A percentile compares a stretch with the other conserved stretches of the same genome.
phyloP scores from a whole-genome alignment of 257 asterid species.

The Vinca minor region DNA sequence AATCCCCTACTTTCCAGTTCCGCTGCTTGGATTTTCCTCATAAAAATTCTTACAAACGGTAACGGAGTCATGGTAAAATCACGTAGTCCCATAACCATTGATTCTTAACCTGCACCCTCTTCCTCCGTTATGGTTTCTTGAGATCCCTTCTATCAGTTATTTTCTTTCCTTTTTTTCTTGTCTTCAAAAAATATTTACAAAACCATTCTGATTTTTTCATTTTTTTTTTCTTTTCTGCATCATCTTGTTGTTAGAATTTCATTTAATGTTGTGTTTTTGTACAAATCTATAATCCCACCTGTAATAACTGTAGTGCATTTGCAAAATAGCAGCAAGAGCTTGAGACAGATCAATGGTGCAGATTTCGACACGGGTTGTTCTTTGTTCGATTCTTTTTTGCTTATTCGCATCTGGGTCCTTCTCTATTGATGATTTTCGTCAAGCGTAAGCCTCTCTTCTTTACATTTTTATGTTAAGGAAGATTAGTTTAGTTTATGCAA shows the following conservation, averaged over 20 bases:
- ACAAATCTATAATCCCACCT: slow-evolving; percentile 11
- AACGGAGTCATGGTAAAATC: neutral
- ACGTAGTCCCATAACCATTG: slow-evolving; percentile 24
- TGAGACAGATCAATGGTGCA: slow-evolving; percentile 55
- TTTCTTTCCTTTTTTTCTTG: neutral
- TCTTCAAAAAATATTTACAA: slow-evolving; percentile 13
- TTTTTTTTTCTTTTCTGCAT: too few relatives aligned
- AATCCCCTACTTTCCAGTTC: slow-evolving; percentile 16
- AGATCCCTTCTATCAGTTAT: slow-evolving; percentile 27
- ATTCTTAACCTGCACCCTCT: slow-evolving; percentile 33
- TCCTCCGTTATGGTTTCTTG: slow-evolving; percentile 27
- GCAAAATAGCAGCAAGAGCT: slow-evolving; percentile 10
- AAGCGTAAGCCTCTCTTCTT: slow-evolving; percentile 54
- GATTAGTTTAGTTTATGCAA: too few relatives aligned
- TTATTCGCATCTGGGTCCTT: slow-evolving; percentile 37
- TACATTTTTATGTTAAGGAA: neutral
- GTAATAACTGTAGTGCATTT: slow-evolving; percentile 32
- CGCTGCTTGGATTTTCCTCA: neutral
- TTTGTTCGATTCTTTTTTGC: slow-evolving; percentile 34
- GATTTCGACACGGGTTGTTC: slow-evolving; percentile 29
- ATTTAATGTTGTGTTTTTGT: slow-evolving; percentile 13
- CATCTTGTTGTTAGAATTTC: neutral
- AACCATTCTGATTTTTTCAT: neutral
- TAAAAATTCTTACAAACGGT: slow-evolving; percentile 1
- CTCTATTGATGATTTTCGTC: slow-evolving; percentile 54